These are phyloP conservation scores for Vaccinium vitisidaea DNA, from an alignment of 148 eudicot genomes.

Conservation along the genomic window DNA sequence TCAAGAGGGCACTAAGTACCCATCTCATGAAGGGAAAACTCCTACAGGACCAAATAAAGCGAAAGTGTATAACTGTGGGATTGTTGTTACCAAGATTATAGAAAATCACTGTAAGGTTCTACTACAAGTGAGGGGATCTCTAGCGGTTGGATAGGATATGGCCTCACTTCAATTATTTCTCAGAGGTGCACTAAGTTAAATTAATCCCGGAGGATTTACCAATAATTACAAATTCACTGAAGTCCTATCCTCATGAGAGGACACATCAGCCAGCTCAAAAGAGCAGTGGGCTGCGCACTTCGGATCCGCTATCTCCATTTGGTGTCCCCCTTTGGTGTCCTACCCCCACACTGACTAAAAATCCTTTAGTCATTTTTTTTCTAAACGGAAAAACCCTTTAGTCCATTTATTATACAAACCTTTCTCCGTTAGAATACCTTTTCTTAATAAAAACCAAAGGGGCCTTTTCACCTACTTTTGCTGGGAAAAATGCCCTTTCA, in stretches of 20 bases:
- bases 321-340: too few species aligned
- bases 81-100: conserved; percentile 27
- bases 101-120: conserved; percentile 32
- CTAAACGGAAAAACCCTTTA: too few species aligned
- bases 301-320: too few species aligned
- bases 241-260: not conserved
- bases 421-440: too few species aligned
- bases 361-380: too few species aligned
- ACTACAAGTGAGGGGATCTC: conserved; percentile 33
- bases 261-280: not conserved
- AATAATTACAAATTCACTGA: not conserved
- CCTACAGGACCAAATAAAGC: not conserved
- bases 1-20: not conserved
- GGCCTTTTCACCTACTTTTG: too few species aligned
- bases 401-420: too few species aligned
- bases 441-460: too few species aligned
- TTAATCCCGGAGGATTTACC: not conserved
- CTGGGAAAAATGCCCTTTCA: too few species aligned
- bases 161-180: not conserved
- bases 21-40: not conserved
- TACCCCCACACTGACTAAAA: too few species aligned
- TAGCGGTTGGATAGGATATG: conserved; percentile 33
- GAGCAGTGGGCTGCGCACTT: not conserved
- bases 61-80: not conserved
- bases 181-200: not conserved